phyloP scores from a whole-genome alignment of 352 stramenopile genomes.

The Globisporangium spiculum region DNA sequence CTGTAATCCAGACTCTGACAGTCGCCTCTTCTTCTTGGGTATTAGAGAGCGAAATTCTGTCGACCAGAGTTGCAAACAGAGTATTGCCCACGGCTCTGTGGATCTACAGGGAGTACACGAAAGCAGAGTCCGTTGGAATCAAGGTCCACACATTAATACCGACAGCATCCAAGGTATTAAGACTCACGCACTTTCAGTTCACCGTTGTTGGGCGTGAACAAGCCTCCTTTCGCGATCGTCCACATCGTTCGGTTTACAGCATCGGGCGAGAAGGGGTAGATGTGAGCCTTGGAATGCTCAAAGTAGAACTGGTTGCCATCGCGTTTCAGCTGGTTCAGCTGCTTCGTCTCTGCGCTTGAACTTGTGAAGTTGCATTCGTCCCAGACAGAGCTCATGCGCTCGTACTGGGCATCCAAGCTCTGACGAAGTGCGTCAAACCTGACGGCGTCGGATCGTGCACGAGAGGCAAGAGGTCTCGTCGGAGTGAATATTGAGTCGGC shows the following conservation, averaged over 20 bases:
- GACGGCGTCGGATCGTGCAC: not conserved
- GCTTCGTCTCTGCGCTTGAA: not conserved
- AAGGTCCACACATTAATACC: not conserved
- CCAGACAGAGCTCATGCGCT: constrained; percentile 20
- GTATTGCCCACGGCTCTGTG: not conserved
- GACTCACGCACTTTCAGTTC: not conserved
- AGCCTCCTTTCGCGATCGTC: not conserved
- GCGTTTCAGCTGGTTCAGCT: not conserved
- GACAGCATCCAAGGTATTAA: not conserved
- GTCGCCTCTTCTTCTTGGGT: not conserved
- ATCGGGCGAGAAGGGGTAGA: not conserved
- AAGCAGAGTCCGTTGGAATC: not conserved
- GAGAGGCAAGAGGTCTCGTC: not conserved
- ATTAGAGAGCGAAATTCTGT: not conserved
- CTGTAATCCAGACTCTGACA: not conserved
- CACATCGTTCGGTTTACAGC: not conserved
- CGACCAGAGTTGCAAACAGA: not conserved
- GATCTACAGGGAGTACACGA: not conserved
- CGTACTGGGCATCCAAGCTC: constrained; percentile 22
- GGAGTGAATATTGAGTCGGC: not conserved
- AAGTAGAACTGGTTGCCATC: not conserved
- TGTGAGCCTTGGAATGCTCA: not conserved
- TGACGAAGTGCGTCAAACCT: constrained; percentile 28
- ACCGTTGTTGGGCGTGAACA: constrained; percentile 1
- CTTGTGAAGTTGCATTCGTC: constrained; percentile 19